Evolutionary conservation across 1,284 basidiomycete genomes (phyloP).

Genomic region (Austroboletus olivaceoglutinosus): DNA sequence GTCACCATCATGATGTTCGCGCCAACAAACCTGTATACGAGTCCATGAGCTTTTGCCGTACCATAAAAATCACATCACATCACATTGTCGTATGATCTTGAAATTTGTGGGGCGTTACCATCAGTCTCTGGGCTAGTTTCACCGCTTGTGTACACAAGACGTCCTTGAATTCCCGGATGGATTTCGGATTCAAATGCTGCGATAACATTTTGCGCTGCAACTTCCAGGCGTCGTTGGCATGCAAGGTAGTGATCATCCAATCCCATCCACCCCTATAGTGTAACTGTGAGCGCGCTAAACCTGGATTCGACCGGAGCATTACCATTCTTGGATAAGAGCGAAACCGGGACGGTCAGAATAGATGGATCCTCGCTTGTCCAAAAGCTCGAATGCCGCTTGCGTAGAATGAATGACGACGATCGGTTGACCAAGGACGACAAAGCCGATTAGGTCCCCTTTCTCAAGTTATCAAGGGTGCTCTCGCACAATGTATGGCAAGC

Average conservation of each 20-base stretch:
- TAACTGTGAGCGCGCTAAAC: neutral
- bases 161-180: neutral
- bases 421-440: slow-evolving; percentile 9
- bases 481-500: neutral
- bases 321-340: slow-evolving; percentile 6
- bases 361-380: slow-evolving; percentile 6
- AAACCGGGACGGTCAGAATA: slow-evolving; percentile 9
- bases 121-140: slow-evolving; percentile 2
- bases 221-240: slow-evolving; percentile 1
- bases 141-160: neutral
- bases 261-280: slow-evolving; percentile 7
- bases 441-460: slow-evolving; percentile 2
- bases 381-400: slow-evolving; percentile 3
- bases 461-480: neutral
- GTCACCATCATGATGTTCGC: slow-evolving; percentile 8
- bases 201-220: slow-evolving; percentile 5
- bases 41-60: neutral
- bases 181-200: slow-evolving; percentile 1
- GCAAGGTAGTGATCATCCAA: slow-evolving; percentile 8
- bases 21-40: slow-evolving; percentile 1
- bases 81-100: slow-evolving; percentile 4
- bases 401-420: slow-evolving; percentile 3
- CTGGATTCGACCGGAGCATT: neutral
- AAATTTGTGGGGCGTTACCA: slow-evolving; percentile 1
- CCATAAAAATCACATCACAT: neutral